These are phyloP conservation scores for Solanum hybrid DNA, from an alignment of 305 asterid genomes.

Conservation along the genomic window DNA sequence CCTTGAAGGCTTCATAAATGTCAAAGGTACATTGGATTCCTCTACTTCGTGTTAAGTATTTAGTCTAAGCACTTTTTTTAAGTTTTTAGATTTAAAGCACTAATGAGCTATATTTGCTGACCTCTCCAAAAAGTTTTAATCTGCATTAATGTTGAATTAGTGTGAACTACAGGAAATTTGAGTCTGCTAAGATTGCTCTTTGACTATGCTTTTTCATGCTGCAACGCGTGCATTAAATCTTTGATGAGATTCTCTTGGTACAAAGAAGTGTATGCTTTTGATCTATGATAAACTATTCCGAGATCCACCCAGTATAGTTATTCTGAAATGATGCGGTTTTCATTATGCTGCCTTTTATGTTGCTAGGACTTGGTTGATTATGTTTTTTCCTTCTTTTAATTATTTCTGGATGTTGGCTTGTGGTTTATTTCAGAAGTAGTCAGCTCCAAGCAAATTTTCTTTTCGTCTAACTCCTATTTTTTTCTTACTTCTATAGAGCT, in stretches of 20 bases:
- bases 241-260: background rate
- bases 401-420: background rate
- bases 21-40: conserved; percentile 47
- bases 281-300: background rate
- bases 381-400: background rate
- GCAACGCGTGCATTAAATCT: background rate
- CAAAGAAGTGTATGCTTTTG: background rate
- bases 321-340: background rate
- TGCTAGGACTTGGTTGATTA: background rate
- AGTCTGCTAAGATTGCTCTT: background rate
- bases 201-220: background rate
- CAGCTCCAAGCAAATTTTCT: background rate
- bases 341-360: conserved; percentile 2
- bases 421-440: conserved; percentile 1
- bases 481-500: conserved; percentile 35
- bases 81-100: background rate
- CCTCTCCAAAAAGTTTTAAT: background rate
- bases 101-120: background rate
- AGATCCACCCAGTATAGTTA: background rate
- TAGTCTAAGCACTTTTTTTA: background rate
- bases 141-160: background rate
- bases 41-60: background rate
- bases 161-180: background rate
- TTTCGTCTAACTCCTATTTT: background rate
- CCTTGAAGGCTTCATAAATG: conserved; percentile 59